Conservation (phyloP, 169 alveolate genomes). For the Babesia ovis region DNA sequence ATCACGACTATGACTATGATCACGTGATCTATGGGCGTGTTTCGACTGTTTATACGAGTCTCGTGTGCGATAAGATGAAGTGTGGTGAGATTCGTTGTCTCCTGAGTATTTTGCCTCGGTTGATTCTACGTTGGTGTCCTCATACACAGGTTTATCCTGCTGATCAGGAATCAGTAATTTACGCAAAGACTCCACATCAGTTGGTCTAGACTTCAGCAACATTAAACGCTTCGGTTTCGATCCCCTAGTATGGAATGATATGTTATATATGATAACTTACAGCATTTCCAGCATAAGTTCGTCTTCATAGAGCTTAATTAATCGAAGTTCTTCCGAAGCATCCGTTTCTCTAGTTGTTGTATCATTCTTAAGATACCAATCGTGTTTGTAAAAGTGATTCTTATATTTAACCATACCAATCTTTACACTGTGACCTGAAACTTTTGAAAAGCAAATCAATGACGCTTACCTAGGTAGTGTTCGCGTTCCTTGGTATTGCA, state of each 20-base stretch:
- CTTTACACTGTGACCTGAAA: conserved; percentile 56
- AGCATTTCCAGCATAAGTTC: conserved; percentile 67
- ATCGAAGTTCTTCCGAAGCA: conserved; percentile 20
- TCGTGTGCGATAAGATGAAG: background rate
- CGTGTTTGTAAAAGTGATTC: conserved; percentile 55
- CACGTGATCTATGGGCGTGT: conserved; percentile 1
- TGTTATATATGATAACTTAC: conserved; percentile 17
- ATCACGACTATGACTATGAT: background rate
- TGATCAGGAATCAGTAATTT: conserved; percentile 1
- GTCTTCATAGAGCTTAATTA: conserved; percentile 51
- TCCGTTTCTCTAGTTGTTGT: background rate
- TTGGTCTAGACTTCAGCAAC: conserved; percentile 57
- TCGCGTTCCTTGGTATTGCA: conserved; percentile 49
- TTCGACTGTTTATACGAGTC: background rate
- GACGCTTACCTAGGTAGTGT: conserved; percentile 50
- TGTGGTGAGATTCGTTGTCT: background rate
- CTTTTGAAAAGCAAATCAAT: background rate
- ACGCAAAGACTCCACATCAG: conserved; percentile 12
- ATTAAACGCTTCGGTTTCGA: conserved; percentile 52
- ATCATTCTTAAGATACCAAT: conserved; percentile 53
- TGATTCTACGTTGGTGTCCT: background rate
- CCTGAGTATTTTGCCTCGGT: background rate
- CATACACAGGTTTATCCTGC: background rate
- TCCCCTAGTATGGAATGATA: conserved; percentile 20
- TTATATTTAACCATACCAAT: conserved; percentile 44